Evolutionary conservation across 1,139 yeast species (phyloP), one percentile per base, ranked within the genome.

Genomic region (Candida glucosophila): DNA sequence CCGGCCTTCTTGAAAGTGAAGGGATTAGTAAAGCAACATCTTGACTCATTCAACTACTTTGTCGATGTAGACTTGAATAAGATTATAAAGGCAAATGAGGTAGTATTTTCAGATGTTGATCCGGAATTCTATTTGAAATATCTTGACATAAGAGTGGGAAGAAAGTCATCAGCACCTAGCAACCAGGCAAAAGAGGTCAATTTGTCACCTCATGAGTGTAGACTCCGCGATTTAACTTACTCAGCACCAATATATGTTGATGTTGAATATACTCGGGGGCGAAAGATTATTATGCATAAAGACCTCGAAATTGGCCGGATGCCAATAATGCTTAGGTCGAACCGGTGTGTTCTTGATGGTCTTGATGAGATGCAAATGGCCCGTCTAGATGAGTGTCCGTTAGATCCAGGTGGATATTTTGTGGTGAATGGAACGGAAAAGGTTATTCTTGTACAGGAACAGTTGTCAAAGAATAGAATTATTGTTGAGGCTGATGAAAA

Each of bases 371-470:
- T 62, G 23, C 79, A 73, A 41, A 90, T 92, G 97, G 96, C 98
- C 1, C 60, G 60, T 22, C 65, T 82, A 41, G 81, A 82, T 43
- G 99, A 90, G 53, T 92, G 99, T 54, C 99, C 99, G 0, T 62
- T 90, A 28, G 98, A 90, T 54, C 98, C 98, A 4, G 99, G 99
- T 55, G 99, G 99, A 41, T 90, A 90, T 47, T 90, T 90, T 43
- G 80, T 90, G 43, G 97, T 90, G 23, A 90, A 90, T 49, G 99
- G 99, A 50, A 90, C 98, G 0, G 99, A 90, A 50, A 90, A 90
- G 51, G 99, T 90, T 24, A 92, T 90, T 36, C 69, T 90, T 41
- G 93, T 90, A 24, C 99, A 90, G 55, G 99, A 90, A 55, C 99
- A 90, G 61, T 66, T 90, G 49, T 80, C 95, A 28, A 90, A 90